Conservation (phyloP, 2,329 filamentous ascomycete species). For the Penicillium digitatum region DNA sequence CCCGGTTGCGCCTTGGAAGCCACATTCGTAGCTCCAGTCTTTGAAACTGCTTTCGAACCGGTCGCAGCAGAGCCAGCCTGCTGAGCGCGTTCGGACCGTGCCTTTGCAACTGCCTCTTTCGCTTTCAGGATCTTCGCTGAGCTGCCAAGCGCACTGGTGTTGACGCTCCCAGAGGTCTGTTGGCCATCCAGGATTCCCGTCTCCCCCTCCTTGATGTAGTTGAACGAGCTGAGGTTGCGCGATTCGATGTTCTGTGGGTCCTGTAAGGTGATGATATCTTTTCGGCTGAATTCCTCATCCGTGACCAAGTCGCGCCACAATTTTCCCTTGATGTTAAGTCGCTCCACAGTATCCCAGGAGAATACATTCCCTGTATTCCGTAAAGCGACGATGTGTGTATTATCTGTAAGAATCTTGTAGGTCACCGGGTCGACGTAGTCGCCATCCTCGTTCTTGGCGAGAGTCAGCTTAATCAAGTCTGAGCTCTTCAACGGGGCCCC, state of each 20-base stretch:
- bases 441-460: slow-evolving; percentile 83
- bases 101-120: slow-evolving; percentile 89
- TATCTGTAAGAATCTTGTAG: slow-evolving; percentile 96
- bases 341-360: slow-evolving; percentile 89
- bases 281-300: slow-evolving; percentile 78
- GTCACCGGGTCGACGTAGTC: slow-evolving; percentile 96
- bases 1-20: slow-evolving; percentile 27
- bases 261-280: slow-evolving; percentile 93
- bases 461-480: slow-evolving; percentile 86
- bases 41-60: slow-evolving; percentile 26
- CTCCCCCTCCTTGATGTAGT: slow-evolving; percentile 79
- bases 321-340: slow-evolving; percentile 94
- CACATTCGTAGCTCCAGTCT: slow-evolving; percentile 15
- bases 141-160: slow-evolving; percentile 73
- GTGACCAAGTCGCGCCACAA: slow-evolving; percentile 89
- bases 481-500: slow-evolving; percentile 72
- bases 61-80: slow-evolving; percentile 53
- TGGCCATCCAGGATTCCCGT: slow-evolving; percentile 66
- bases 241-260: slow-evolving; percentile 86
- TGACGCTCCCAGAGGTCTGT: slow-evolving; percentile 62
- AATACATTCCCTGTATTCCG: slow-evolving; percentile 89
- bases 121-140: slow-evolving; percentile 80
- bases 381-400: slow-evolving; percentile 92
- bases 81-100: slow-evolving; percentile 66
- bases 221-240: slow-evolving; percentile 81